Conservation (phyloP, 805 yeast genomes). For the Suhomyces faveliae region DNA sequence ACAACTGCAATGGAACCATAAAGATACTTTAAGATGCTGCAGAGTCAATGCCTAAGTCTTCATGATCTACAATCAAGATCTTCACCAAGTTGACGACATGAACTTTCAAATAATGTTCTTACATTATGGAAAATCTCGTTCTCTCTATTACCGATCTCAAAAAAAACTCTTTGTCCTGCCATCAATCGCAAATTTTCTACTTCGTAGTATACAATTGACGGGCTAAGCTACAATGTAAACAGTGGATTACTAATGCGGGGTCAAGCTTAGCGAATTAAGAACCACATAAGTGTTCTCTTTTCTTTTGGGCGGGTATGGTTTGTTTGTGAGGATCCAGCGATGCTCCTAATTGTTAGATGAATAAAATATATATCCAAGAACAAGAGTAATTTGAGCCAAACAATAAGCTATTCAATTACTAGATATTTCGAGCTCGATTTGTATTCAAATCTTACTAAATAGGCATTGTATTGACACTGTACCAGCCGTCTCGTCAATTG, state of each 20-base stretch:
- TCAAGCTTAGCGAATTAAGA: not conserved
- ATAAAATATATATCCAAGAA: not conserved
- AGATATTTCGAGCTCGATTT: not conserved
- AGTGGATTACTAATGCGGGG: not conserved
- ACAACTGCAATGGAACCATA: no score
- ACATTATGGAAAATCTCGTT: no score
- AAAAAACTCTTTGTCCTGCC: not conserved
- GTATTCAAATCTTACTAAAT: not conserved
- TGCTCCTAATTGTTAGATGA: not conserved
- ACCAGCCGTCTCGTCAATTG: not conserved
- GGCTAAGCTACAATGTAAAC: not conserved
- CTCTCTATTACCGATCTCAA: not conserved
- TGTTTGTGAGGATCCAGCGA: not conserved
- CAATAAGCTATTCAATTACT: not conserved
- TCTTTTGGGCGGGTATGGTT: not conserved
- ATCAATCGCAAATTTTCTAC: not conserved
- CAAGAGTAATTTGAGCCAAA: not conserved
- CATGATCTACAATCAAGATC: not conserved
- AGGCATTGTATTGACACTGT: not conserved
- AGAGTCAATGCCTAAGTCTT: no score
- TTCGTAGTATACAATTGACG: no score
- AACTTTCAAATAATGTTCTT: no score
- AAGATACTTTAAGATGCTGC: no score
- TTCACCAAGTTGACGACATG: not conserved
- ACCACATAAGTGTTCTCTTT: not conserved